Percentiles rank a stretch among this genome's conserved stretches.
phyloP scores from a whole-genome alignment of 768 basidiomycete species.

The Fomitopsis serialis region DNA sequence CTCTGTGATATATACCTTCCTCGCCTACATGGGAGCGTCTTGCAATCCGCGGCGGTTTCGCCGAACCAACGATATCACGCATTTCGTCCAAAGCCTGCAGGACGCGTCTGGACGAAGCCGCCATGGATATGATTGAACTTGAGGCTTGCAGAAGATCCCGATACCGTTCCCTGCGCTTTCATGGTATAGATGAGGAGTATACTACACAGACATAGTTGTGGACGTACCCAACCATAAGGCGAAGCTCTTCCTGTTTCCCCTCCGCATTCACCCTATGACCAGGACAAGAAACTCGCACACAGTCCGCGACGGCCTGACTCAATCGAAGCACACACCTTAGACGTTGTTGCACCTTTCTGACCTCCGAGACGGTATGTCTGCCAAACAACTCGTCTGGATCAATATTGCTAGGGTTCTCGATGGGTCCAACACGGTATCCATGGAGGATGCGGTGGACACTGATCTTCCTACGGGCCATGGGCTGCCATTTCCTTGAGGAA shows the following conservation, averaged over 20 bases:
- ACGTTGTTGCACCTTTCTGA: slow-evolving; percentile 60
- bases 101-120: slow-evolving; percentile 62
- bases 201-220: background rate
- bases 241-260: slow-evolving; percentile 81
- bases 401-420: slow-evolving; percentile 22
- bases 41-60: slow-evolving; percentile 39
- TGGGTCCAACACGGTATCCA: slow-evolving; percentile 2
- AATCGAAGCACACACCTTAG: slow-evolving; percentile 39
- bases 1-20: slow-evolving; percentile 34
- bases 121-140: slow-evolving; percentile 75
- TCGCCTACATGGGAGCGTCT: slow-evolving; percentile 33
- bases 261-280: slow-evolving; percentile 66
- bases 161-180: slow-evolving; percentile 83
- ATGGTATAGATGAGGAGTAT: slow-evolving; percentile 30
- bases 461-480: slow-evolving; percentile 9
- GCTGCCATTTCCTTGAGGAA: background rate
- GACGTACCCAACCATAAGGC: slow-evolving; percentile 90
- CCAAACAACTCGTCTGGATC: slow-evolving; percentile 75
- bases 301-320: background rate
- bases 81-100: slow-evolving; percentile 59
- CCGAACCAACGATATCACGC: slow-evolving; percentile 44
- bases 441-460: slow-evolving; percentile 13
- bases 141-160: slow-evolving; percentile 84
- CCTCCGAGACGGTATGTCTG: slow-evolving; percentile 65
- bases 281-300: background rate